A percentile compares a stretch with the other conserved stretches of the same genome.
These are phyloP conservation scores for Daldinia childiae DNA, from an alignment of 495 filamentous ascomycete genomes.

Conservation along the genomic window DNA sequence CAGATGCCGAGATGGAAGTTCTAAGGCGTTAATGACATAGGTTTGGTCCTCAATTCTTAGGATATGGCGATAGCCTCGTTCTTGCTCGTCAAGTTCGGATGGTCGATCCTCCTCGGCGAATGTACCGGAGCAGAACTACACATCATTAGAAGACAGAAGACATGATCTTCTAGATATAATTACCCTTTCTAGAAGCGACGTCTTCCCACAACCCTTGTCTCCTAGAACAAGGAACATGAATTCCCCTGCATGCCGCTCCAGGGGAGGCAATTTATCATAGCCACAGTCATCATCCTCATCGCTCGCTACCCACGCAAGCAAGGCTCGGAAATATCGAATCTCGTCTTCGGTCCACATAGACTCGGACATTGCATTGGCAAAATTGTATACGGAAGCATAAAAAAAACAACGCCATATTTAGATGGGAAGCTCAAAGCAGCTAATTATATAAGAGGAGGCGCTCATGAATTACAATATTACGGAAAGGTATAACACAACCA, in stretches of 20 bases:
- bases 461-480: conserved; percentile 13
- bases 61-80: conserved; percentile 48
- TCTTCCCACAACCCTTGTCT: conserved; percentile 54
- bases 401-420: conserved; percentile 4
- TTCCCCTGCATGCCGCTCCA: conserved; percentile 44
- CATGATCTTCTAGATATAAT: background rate
- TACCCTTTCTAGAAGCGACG: conserved; percentile 54
- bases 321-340: conserved; percentile 53
- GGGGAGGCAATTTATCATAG: background rate
- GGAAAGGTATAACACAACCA: conserved; percentile 26
- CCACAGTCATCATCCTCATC: conserved; percentile 14
- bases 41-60: conserved; percentile 43
- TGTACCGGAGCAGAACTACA: conserved; percentile 48
- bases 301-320: conserved; percentile 54
- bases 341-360: conserved; percentile 55
- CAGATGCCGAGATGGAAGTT: conserved; percentile 51
- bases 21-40: conserved; percentile 53
- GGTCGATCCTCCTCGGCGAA: conserved; percentile 37
- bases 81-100: conserved; percentile 42
- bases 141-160: conserved; percentile 2
- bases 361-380: conserved; percentile 13
- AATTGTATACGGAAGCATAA: background rate
- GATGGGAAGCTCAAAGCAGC: conserved; percentile 3
- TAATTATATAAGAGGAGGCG: conserved; percentile 19
- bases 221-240: conserved; percentile 56